Base-by-base conservation (phyloP, 495 filamentous ascomycete species). In the Lentithecium fluviatile region DNA sequence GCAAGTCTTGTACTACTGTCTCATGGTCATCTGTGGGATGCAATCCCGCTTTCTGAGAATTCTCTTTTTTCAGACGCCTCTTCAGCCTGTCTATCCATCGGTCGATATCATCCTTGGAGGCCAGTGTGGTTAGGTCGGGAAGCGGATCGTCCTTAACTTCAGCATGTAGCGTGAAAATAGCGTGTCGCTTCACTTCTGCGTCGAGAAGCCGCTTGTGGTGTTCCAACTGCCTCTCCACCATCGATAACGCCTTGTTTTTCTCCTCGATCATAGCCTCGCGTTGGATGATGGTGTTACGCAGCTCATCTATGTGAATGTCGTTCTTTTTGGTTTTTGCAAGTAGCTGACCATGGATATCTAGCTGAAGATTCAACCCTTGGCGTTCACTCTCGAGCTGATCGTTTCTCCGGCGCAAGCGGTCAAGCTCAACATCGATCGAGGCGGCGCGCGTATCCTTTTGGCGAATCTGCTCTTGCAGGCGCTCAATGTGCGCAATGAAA, bases 71-170 rank as follows among this genome's bases (percentile, higher is more conserved):
- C 15, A 68, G 52, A 25, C 65, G 60, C 12, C 26, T 53, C 42
- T 64, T 55, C 11, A 68, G 65, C 13, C 60, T 54, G 38, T 38
- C 50, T 13, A 68, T 68, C 65, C 61, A 64, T 13, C 56, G 55
- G 50, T 68, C 65, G 23, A 68, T 46, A 26, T 68, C 65, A 17
- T 60, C 65, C 49, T 68, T 68, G 4, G 60, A 60, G 15, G 65
- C 52, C 4, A 68, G 60, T 6, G 60, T 21, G 2, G 38, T 50
- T 24, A 65, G 62, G 24, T 62, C 58, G 24, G 64, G 58, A 45
- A 59, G 50, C 0, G 55, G 50, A 13, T 64, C 56, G 15, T 56
- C 52, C 15, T 49, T 25, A 6, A 17, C 36, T 15, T 57, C 56
- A 11, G 56, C 25, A 8, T 42, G 29, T 5, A 64, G 15, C 11